A percentile compares a stretch with the other conserved stretches of the same genome.
Evolutionary conservation across 2,329 filamentous ascomycete species (phyloP).

Genomic region (Paecilomyces sp.): DNA sequence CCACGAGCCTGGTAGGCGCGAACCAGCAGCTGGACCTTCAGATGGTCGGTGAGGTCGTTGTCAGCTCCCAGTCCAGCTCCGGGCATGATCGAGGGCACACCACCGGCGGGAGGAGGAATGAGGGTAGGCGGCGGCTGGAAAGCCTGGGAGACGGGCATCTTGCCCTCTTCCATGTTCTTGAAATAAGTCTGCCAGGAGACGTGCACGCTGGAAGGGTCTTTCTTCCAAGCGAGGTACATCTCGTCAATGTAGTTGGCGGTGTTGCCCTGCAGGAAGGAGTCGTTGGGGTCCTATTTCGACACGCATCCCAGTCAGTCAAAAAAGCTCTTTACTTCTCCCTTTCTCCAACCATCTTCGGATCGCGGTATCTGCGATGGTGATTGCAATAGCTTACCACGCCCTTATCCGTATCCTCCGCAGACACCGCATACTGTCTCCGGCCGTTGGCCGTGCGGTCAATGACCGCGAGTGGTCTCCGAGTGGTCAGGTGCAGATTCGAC

Average conservation of each 20-base stretch:
- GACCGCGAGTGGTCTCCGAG: constrained; percentile 37
- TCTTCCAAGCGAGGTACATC: constrained; percentile 98
- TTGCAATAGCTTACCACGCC: constrained; percentile 49
- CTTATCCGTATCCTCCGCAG: constrained; percentile 52
- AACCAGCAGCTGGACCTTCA: constrained; percentile 96
- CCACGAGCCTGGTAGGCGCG: constrained; percentile 96
- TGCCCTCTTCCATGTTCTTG: constrained; percentile 96
- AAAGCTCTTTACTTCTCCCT: not conserved
- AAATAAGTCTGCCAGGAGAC: constrained; percentile 99
- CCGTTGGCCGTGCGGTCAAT: constrained; percentile 28
- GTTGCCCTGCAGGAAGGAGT: constrained; percentile 94
- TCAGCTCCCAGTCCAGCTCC: constrained; percentile 60
- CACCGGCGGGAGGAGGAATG: constrained; percentile 72
- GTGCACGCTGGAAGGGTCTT: constrained; percentile 87
- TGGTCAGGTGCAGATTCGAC: constrained; percentile 29
- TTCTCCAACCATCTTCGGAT: not conserved
- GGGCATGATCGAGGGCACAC: constrained; percentile 65
- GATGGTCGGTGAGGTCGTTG: constrained; percentile 84
- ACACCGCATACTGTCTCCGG: constrained; percentile 51
- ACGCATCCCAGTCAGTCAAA: constrained; percentile 17
- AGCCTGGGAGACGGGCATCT: constrained; percentile 95
- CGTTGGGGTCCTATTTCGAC: constrained; percentile 63
- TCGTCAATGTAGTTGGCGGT: constrained; percentile 99
- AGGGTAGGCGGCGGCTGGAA: constrained; percentile 94
- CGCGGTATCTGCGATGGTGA: not conserved